Evolutionary conservation across 164 flowering plant species (phyloP).

Genomic region (Magnolia officinalis): DNA sequence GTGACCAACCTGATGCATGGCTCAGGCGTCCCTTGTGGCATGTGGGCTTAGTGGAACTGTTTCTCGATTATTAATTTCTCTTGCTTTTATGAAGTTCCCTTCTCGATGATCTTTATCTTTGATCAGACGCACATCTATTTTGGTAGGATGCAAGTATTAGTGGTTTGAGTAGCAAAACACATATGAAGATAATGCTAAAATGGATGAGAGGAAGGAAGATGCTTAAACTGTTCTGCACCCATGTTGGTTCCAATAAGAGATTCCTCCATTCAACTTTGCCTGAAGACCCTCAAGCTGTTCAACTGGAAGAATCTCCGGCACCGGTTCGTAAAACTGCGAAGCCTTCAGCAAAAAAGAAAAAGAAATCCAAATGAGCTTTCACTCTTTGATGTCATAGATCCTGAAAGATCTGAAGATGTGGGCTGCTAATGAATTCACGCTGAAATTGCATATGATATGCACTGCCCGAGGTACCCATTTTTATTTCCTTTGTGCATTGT

Average conservation of each 20-base stretch:
- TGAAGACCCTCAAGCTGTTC: slow-evolving; percentile 41
- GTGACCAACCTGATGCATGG: too few species aligned
- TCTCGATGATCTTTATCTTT: neutral
- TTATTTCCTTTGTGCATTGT: too few species aligned
- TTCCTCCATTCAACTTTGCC: slow-evolving; percentile 58
- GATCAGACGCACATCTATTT: neutral
- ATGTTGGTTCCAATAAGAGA: slow-evolving; percentile 67
- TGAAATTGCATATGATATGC: too few species aligned
- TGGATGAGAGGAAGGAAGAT: slow-evolving; percentile 87
- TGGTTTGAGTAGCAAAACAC: slow-evolving; percentile 81
- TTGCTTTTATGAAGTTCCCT: neutral
- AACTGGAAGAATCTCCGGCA: slow-evolving; percentile 12
- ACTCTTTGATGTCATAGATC: neutral
- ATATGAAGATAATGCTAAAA: slow-evolving; percentile 74
- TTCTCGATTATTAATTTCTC: too few species aligned
- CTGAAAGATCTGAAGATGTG: neutral
- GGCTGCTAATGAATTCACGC: neutral
- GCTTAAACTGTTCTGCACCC: slow-evolving; percentile 64
- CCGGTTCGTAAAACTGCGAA: slow-evolving; percentile 23
- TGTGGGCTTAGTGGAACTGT: too few species aligned
- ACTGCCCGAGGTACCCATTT: too few species aligned
- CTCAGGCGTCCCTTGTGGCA: too few species aligned
- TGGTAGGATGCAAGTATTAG: slow-evolving; percentile 56
- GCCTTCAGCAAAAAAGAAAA: slow-evolving; percentile 16
- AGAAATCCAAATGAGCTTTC: slow-evolving; percentile 1